phyloP scores from a whole-genome alignment of 2,329 filamentous ascomycete species.

The Aureobasidium uvarum region DNA sequence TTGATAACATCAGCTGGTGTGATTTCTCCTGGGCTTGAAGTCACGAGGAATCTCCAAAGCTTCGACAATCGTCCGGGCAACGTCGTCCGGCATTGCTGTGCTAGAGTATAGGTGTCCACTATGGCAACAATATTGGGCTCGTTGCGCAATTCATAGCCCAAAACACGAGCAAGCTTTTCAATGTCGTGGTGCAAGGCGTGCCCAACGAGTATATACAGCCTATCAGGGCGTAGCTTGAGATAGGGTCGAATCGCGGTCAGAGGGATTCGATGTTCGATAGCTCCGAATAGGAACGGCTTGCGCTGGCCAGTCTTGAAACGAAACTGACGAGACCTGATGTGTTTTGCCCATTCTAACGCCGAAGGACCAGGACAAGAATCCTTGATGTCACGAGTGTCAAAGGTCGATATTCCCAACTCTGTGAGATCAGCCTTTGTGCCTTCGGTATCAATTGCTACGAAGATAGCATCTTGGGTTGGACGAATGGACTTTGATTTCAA shows the following conservation, averaged over 20 bases:
- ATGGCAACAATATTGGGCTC: neutral
- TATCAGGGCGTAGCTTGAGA: neutral
- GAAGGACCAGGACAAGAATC: constrained; percentile 58
- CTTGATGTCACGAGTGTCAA: constrained; percentile 66
- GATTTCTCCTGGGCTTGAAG: neutral
- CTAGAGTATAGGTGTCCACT: constrained; percentile 18
- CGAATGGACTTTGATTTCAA: neutral
- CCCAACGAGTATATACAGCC: constrained; percentile 16
- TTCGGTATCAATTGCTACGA: constrained; percentile 81
- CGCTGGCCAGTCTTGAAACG: constrained; percentile 52
- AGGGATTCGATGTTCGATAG: neutral
- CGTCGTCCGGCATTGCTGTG: neutral
- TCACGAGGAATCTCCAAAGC: constrained; percentile 11
- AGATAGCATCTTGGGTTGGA: constrained; percentile 53
- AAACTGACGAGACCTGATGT: constrained; percentile 71
- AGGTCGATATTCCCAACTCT: constrained; percentile 77
- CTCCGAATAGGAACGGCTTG: constrained; percentile 2
- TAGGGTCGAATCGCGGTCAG: neutral
- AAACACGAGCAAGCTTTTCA: neutral
- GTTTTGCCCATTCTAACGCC: constrained; percentile 64
- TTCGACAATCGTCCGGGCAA: neutral
- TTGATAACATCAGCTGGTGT: neutral
- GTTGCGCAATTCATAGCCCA: constrained; percentile 1
- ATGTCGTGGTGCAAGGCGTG: constrained; percentile 18
- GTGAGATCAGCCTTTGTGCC: constrained; percentile 66